Base-by-base conservation (phyloP, 2,329 filamentous ascomycete species). In the Ramularia endophylla region DNA sequence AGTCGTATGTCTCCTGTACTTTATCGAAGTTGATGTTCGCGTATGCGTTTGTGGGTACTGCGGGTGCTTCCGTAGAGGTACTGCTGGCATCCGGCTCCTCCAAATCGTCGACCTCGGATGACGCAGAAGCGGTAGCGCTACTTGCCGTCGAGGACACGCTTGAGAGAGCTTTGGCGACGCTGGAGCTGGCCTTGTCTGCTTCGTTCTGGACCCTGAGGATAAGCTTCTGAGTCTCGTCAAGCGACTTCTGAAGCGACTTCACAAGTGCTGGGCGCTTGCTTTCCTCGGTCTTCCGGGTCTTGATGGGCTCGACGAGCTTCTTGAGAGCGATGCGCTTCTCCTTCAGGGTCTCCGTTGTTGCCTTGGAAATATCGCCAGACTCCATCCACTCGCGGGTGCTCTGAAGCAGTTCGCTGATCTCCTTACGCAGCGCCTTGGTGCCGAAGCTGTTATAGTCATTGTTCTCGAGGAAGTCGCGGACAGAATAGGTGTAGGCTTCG, bases 401-500 rank as follows among this genome's bases (percentile, higher is more conserved):
- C 46, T 77, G 74, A 28, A 87, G 74, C 57, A 81, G 81, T 46
- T 79, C 70, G 54, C 83, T 76, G 9, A 97, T 73, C n/a, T 68
- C 65, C 5, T 73, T 63, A 34, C 87, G 78, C 58, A 88, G 77
- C 15, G 77, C 73, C 3, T 78, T 69, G 8, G 83, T 90, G 22
- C 88, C 85, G 3, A 75, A 78, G 9, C 74, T 73, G 38, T 84
- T 70, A 61, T 95, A 97, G 1, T 74, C 72, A 35, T 86, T 80
- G 46, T 83, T 82, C 30, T 87, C 83, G 2, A 95, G 72, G 32
- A 94, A 74, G 62, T 95, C 88, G 18, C 88, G 82, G 19, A 85
- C 78, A 57, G 81, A 83, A 72, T 98, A 98, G 11, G 90, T 95
- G 65, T 85, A 97, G 9, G 77, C 83, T 65, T 98, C 92, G n/a